These are phyloP conservation scores for Anastatica hierochuntica DNA, from an alignment of 345 rosid genomes.

Conservation along the genomic window DNA sequence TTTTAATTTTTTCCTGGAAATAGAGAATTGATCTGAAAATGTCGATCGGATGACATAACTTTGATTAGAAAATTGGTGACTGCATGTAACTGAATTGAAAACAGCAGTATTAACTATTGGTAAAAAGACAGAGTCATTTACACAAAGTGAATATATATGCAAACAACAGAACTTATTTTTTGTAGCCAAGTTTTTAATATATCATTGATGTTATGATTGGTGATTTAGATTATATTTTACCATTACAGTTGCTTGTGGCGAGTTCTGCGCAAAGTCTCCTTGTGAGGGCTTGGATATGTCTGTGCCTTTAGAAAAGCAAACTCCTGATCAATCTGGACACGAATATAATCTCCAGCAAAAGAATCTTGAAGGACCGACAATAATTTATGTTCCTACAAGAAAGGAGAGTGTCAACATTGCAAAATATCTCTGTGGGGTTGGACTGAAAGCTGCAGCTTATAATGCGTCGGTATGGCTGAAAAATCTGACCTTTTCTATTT, in stretches of 20 bases:
- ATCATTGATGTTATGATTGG: background rate
- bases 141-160: background rate
- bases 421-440: conserved; percentile 46
- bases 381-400: conserved; percentile 84
- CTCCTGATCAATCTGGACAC: conserved; percentile 31
- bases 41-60: background rate
- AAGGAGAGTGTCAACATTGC: conserved; percentile 67
- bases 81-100: too few species aligned
- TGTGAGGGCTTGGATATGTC: conserved; percentile 19
- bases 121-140: background rate
- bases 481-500: background rate
- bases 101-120: too few species aligned
- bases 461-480: conserved; percentile 53
- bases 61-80: background rate
- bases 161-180: background rate
- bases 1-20: conserved; percentile 13
- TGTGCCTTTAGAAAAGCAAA: conserved; percentile 20
- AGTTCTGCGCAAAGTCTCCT: conserved; percentile 42
- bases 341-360: conserved; percentile 28
- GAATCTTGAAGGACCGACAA: conserved; percentile 63
- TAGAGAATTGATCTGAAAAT: background rate
- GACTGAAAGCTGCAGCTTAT: conserved; percentile 86
- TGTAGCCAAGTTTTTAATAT: background rate
- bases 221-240: background rate
- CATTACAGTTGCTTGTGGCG: conserved; percentile 63